Base-by-base conservation (phyloP, 139 green algal genomes). In the Picochlorum costavermella region DNA sequence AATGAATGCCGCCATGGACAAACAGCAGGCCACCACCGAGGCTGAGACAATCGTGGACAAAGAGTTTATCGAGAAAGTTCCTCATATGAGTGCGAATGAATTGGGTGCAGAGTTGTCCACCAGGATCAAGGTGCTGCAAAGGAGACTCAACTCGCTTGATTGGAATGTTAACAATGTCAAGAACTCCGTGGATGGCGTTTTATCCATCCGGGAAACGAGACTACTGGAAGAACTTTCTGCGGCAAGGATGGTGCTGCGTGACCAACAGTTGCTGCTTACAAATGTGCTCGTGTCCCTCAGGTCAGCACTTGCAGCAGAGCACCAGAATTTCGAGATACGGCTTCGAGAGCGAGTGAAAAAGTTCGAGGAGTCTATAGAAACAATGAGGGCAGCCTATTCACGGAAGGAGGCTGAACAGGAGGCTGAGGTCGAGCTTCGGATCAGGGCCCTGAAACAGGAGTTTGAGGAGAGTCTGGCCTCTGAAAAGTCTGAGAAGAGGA, bases 1-100 rank as follows among this genome's bases (percentile, higher is more conserved):
- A 28, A 45, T 76, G 16, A 76, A 76, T 64, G 36, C 36, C 10
- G 56, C 56, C 25, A 30, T 59, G 28, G 43, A 50, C 12, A 67
- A 31, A 57, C 33, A 43, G 26, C 8, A 20, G 16, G 25, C 40
- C 3, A 59, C 68, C 11, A 63, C 31, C 13, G 50, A 58, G 46
- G 20, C 3, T 56, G 23, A 17, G 29, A 26, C 44, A 2, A 57
- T 64, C 12, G 56, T 70, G 6, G 56, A 72, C 17, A 48, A 76
- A 3, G 31, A 45, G 23, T 76, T 72, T 46, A 33, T 72, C 28
- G 30, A 67, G 48, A 60, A 29, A 23, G 9, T 75, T 36, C 53
- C 53, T 3, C 50, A 29, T 46, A 67, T 75, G 63, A 67, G 63
- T 53, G 63, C 63, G 26, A 66, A 75, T 25, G 69, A 72, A 29